phyloP scores from a whole-genome alignment of 371 early-diverging fungal species.

The Globomyces sp. region DNA sequence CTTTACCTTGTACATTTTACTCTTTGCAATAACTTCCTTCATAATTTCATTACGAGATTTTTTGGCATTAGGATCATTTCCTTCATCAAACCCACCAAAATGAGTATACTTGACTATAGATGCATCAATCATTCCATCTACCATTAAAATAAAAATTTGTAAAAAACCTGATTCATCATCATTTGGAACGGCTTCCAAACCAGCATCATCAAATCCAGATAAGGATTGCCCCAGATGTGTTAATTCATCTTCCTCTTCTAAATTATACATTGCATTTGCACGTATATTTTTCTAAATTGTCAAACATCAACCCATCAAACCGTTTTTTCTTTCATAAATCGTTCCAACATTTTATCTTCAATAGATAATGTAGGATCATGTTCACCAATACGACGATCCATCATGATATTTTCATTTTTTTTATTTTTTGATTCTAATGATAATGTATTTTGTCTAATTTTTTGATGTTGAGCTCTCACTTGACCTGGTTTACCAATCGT shows the following conservation, averaged over 20 bases:
- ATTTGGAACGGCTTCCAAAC: slow-evolving; percentile 63
- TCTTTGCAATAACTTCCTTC: slow-evolving; percentile 96
- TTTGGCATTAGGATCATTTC: slow-evolving; percentile 48
- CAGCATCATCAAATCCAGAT: slow-evolving; percentile 77
- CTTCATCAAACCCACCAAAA: slow-evolving; percentile 87
- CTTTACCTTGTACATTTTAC: slow-evolving; percentile 81
- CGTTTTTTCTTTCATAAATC: slow-evolving; percentile 87
- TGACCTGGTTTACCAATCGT: slow-evolving; percentile 74
- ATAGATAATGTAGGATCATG: slow-evolving; percentile 79
- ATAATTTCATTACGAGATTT: slow-evolving; percentile 91
- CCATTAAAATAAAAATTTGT: neutral
- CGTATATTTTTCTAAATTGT: slow-evolving; percentile 26
- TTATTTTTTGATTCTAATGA: slow-evolving; percentile 70
- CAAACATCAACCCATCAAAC: slow-evolving; percentile 25
- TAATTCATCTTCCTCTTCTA: slow-evolving; percentile 77
- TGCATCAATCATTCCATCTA: slow-evolving; percentile 64
- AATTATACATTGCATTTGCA: slow-evolving; percentile 66
- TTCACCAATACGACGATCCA: slow-evolving; percentile 95
- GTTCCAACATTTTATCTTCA: slow-evolving; percentile 94
- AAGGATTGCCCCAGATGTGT: slow-evolving; percentile 94
- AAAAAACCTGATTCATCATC: slow-evolving; percentile 27
- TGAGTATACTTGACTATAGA: slow-evolving; percentile 70
- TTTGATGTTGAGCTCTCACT: slow-evolving; percentile 78
- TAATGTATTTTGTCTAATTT: slow-evolving; percentile 84
- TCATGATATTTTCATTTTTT: slow-evolving; percentile 70